Conservation (phyloP, 208 protist genomes). For the Lotmaria passim region DNA sequence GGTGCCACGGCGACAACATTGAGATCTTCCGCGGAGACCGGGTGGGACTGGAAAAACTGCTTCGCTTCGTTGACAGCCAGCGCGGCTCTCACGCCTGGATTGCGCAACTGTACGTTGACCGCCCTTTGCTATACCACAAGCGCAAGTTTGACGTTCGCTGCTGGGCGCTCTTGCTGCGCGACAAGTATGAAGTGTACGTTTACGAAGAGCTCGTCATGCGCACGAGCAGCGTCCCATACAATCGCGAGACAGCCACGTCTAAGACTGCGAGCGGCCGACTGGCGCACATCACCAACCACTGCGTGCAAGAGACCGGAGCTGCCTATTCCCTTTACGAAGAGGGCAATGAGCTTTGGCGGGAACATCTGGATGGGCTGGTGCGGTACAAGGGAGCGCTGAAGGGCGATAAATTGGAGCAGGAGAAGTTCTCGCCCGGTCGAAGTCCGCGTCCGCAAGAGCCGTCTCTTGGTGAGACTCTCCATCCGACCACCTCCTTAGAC, state of each 20-base stretch:
- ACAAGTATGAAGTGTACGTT: slow-evolving; percentile 73
- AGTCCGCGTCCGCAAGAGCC: slow-evolving; percentile 37
- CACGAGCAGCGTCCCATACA: slow-evolving; percentile 73
- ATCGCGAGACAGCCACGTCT: slow-evolving; percentile 51
- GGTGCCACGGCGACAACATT: slow-evolving; percentile 80
- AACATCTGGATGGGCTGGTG: slow-evolving; percentile 80
- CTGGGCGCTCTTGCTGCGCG: slow-evolving; percentile 72
- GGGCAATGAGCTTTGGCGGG: slow-evolving; percentile 81
- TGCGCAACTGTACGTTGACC: slow-evolving; percentile 86
- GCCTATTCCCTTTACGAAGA: slow-evolving; percentile 76
- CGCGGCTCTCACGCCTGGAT: slow-evolving; percentile 52
- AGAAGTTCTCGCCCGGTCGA: slow-evolving; percentile 5
- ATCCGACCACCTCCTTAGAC: slow-evolving; percentile 11
- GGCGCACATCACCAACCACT: slow-evolving; percentile 92
- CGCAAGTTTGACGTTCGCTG: slow-evolving; percentile 93
- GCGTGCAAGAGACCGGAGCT: slow-evolving; percentile 67
- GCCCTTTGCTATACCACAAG: slow-evolving; percentile 78
- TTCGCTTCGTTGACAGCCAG: slow-evolving; percentile 46
- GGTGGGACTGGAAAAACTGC: slow-evolving; percentile 45
- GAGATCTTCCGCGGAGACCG: slow-evolving; percentile 70
- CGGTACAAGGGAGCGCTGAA: slow-evolving; percentile 57
- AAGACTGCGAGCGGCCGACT: slow-evolving; percentile 36
- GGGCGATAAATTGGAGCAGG: slow-evolving; percentile 35
- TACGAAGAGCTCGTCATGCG: slow-evolving; percentile 86
- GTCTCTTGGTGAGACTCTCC: neutral